Evolutionary conservation across 2,329 filamentous ascomycete species (phyloP), one percentile per base, ranked within the genome.

Genomic region (Teratosphaeria gauchensis): DNA sequence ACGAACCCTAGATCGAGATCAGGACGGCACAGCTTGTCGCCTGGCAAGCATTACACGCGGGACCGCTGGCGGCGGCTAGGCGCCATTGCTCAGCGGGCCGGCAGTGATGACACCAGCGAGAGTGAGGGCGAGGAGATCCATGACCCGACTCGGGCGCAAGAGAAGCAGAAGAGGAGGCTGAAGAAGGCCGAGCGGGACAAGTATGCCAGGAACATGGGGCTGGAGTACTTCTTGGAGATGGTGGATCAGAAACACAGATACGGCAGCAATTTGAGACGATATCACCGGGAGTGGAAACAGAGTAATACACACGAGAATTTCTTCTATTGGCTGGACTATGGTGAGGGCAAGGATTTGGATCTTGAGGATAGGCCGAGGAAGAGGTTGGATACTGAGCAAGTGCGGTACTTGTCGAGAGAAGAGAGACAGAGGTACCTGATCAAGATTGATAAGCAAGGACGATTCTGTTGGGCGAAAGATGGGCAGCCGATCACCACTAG

Each of bases 251-350:
- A 95, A 72, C 91, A 96, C 70, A 84, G 91, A 3, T 95, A 96
- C 68, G 92, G 91, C 3, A 87, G 85, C 57, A 95, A 94, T 65
- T 74, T 96, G 55, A 80, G 88, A 33, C 82, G 83, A 33, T 96
- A 96, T 66, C 92, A 96, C 68, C 83, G 84, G 60, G 84, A 88
- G 63, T 96, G 92, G 92, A 90, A 90, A 72, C 83, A 82, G 61
- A 78, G 84, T 1, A 78, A 88, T 31, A 92, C 90, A 0, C 82
- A 84, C 4, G 87, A 96, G 71, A 95, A 94, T 69, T 96, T 92
- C 79, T 96, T 96, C 72, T 92, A 91, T 74, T 96, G 92, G 91
- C 78, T 96, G 1, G 92, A 96, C 70, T 80, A 88, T 59, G 92
- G 92, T 4, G 86, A 86, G 54, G 92, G 92, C 0, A 84, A 78